Evolutionary conservation across 768 basidiomycete species (phyloP).

Genomic region (Rhizopogon vulgaris): DNA sequence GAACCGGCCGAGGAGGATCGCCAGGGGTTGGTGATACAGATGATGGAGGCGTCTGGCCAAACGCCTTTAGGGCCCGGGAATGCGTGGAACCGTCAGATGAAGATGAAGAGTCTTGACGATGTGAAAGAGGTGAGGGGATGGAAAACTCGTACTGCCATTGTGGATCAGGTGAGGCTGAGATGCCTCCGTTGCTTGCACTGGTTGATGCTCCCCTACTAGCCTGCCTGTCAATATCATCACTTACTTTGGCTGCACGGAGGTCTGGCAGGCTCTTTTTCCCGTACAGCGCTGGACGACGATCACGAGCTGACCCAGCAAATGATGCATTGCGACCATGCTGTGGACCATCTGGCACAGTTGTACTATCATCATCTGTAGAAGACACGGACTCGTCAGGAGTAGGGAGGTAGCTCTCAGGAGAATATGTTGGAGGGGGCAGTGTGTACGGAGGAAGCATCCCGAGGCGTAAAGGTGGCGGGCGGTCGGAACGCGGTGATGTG

Average conservation of each 20-base stretch:
- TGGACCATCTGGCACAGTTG: constrained; percentile 18
- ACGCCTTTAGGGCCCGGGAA: constrained; percentile 18
- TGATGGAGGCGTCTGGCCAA: constrained; percentile 25
- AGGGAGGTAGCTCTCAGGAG: constrained; percentile 49
- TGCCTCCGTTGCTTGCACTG: neutral
- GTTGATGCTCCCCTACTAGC: constrained; percentile 18
- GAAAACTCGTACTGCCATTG: constrained; percentile 24
- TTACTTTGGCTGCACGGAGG: constrained; percentile 49
- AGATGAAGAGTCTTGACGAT: constrained; percentile 44
- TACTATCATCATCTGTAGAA: constrained; percentile 40
- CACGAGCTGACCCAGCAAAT: constrained; percentile 33
- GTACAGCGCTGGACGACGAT: constrained; percentile 32
- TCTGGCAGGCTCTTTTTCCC: constrained; percentile 88
- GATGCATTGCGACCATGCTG: constrained; percentile 49
- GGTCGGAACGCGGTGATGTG: constrained; percentile 25
- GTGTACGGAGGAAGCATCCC: constrained; percentile 38
- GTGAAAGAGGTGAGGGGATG: constrained; percentile 34
- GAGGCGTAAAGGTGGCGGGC: constrained; percentile 45
- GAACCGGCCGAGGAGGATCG: constrained; percentile 33
- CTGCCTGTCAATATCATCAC: constrained; percentile 21
- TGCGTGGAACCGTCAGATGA: constrained; percentile 24
- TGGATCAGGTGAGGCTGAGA: constrained; percentile 3
- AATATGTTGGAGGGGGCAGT: constrained; percentile 40
- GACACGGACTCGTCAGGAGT: constrained; percentile 52
- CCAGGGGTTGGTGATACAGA: constrained; percentile 34